Conservation (phyloP, 139 green algal genomes). For the Haematococcus lacustris region DNA sequence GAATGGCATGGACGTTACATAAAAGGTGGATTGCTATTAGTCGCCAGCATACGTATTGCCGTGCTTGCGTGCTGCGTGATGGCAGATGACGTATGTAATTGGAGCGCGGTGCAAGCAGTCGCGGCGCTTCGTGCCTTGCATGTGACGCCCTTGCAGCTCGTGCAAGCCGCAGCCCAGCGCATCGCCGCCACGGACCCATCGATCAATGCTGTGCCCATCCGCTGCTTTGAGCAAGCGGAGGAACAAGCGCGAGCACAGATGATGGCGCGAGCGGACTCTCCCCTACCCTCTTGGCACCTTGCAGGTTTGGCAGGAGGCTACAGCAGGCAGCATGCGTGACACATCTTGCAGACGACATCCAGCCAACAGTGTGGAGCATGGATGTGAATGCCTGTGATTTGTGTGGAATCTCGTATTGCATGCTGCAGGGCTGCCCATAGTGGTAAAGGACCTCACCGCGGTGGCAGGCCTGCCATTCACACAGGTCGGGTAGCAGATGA, state of each 20-base stretch:
- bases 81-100: too few relatives aligned
- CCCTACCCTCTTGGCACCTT: neutral
- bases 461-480: conserved; percentile 32
- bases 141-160: too few relatives aligned
- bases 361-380: neutral
- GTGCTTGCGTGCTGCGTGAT: too few relatives aligned
- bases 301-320: too few relatives aligned
- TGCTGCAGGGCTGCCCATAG: conserved; percentile 32
- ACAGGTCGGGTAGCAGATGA: conserved; percentile 4
- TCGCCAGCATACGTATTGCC: too few relatives aligned
- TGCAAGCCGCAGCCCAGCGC: neutral
- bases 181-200: conserved; percentile 20
- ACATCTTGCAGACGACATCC: neutral
- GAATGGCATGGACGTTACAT: too few relatives aligned
- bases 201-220: conserved; percentile 36
- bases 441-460: conserved; percentile 36
- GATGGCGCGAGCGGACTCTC: conserved; percentile 7
- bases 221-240: conserved; percentile 24
- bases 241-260: conserved; percentile 5
- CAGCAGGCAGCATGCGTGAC: neutral
- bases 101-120: too few relatives aligned
- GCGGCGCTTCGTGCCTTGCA: too few relatives aligned
- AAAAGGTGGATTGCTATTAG: too few relatives aligned
- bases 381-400: neutral
- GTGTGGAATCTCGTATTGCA: neutral